Evolutionary conservation across 2,329 filamentous ascomycete species (phyloP).

Genomic region (Alternaria gansuensis): DNA sequence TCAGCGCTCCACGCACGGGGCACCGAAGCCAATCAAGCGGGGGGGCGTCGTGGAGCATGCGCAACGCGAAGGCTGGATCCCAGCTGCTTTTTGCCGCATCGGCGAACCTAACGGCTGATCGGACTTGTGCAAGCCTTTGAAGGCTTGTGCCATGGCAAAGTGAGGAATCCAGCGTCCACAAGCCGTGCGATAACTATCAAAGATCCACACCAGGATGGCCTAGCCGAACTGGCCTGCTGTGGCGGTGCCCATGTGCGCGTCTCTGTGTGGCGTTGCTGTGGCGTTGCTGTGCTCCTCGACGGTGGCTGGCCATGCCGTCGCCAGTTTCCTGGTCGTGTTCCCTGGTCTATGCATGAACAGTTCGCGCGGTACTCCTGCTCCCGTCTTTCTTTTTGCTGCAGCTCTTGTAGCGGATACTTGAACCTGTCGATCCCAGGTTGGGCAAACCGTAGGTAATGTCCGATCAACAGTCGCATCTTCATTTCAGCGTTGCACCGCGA

Average conservation of each 20-base stretch:
- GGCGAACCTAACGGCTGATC: slow-evolving; percentile 40
- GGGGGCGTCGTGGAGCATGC: slow-evolving; percentile 30
- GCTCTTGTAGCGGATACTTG: slow-evolving; percentile 3
- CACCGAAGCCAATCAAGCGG: slow-evolving; percentile 36
- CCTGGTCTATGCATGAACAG: slow-evolving; percentile 5
- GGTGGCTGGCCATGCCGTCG: not conserved
- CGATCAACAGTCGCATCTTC: slow-evolving; percentile 7
- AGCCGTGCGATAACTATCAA: slow-evolving; percentile 17
- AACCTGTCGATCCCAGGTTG: slow-evolving; percentile 3
- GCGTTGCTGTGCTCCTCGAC: slow-evolving; percentile 7
- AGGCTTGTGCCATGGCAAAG: slow-evolving; percentile 23
- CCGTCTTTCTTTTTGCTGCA: slow-evolving; percentile 5
- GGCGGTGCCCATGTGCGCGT: slow-evolving; percentile 16
- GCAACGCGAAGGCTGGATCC: slow-evolving; percentile 35
- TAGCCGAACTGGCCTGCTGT: slow-evolving; percentile 1
- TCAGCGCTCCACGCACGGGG: slow-evolving; percentile 16
- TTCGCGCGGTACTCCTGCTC: slow-evolving; percentile 3
- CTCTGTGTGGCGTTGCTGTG: not conserved
- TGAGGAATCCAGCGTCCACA: slow-evolving; percentile 14
- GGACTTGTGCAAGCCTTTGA: slow-evolving; percentile 23
- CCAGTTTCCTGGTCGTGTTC: not conserved
- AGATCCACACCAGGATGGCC: slow-evolving; percentile 18
- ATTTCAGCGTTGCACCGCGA: not conserved
- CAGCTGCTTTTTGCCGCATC: slow-evolving; percentile 38
- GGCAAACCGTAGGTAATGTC: not conserved